These are phyloP conservation scores for Diaporthe vexans DNA, from an alignment of 2,329 filamentous ascomycete species.

Conservation along the genomic window DNA sequence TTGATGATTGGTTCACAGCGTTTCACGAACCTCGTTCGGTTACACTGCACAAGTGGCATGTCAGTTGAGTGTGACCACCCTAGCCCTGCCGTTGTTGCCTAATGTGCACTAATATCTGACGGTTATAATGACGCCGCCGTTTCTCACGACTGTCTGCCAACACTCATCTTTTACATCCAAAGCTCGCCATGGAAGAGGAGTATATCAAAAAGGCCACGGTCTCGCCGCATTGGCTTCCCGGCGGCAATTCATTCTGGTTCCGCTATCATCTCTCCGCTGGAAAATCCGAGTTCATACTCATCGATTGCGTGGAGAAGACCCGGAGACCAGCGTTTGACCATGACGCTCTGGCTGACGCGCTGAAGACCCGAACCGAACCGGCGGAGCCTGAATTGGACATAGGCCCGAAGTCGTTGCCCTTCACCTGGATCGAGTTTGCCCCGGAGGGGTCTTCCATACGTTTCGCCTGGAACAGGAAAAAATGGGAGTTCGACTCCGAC, in stretches of 20 bases:
- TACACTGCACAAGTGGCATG: neutral
- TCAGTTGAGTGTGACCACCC: neutral
- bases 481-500: neutral
- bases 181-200: constrained; percentile 3
- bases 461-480: neutral
- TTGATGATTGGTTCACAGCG: neutral
- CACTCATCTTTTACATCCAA: neutral
- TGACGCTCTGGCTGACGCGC: neutral
- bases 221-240: neutral
- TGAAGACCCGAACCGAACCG: neutral
- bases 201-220: constrained; percentile 6
- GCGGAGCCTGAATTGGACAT: neutral
- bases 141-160: neutral
- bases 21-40: neutral
- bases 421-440: neutral
- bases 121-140: too few species aligned
- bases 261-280: neutral
- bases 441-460: neutral
- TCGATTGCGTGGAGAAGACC: neutral
- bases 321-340: neutral
- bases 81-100: neutral
- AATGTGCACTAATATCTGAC: neutral
- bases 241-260: neutral
- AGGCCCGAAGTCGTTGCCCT: neutral
- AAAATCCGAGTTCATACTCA: constrained; percentile 1